phyloP scores from a whole-genome alignment of 2,329 filamentous ascomycete genomes.

The Calonectria multiphialidica region DNA sequence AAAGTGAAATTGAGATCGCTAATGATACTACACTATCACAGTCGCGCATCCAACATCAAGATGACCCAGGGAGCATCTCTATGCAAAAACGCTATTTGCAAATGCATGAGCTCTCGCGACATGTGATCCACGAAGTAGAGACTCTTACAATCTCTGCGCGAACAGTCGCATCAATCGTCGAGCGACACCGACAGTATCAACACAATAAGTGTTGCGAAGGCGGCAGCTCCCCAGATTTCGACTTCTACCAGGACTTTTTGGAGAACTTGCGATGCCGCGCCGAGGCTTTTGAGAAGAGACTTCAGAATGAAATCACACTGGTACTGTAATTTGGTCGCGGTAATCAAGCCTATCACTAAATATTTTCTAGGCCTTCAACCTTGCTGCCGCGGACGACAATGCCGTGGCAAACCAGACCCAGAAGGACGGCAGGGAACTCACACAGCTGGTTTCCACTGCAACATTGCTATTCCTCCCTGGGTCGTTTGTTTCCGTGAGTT shows the following conservation, averaged over 20 bases:
- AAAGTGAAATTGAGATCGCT: neutral
- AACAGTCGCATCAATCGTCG: neutral
- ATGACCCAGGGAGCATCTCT: too few relatives aligned
- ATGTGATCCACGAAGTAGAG: neutral
- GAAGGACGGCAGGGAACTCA: neutral
- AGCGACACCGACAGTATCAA: neutral
- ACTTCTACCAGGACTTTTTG: neutral
- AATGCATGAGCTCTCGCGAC: neutral
- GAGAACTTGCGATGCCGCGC: neutral
- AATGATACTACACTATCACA: neutral
- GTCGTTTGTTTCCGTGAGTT: neutral
- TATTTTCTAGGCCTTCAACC: neutral
- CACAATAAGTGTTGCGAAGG: neutral
- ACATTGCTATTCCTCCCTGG: neutral
- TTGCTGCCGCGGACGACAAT: neutral
- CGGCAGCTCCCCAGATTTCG: neutral
- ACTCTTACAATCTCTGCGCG: neutral
- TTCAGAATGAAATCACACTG: conserved; percentile 3
- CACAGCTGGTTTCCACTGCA: neutral
- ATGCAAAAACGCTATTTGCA: neutral
- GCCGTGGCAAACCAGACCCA: neutral
- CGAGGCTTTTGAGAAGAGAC: neutral
- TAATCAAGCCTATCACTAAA: neutral
- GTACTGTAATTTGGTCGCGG: neutral
- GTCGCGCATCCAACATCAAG: neutral